Percentiles rank a stretch among this genome's conserved stretches.
Conservation (phyloP, 2,329 filamentous ascomycete species). For the Orbilia ellipsospora region DNA sequence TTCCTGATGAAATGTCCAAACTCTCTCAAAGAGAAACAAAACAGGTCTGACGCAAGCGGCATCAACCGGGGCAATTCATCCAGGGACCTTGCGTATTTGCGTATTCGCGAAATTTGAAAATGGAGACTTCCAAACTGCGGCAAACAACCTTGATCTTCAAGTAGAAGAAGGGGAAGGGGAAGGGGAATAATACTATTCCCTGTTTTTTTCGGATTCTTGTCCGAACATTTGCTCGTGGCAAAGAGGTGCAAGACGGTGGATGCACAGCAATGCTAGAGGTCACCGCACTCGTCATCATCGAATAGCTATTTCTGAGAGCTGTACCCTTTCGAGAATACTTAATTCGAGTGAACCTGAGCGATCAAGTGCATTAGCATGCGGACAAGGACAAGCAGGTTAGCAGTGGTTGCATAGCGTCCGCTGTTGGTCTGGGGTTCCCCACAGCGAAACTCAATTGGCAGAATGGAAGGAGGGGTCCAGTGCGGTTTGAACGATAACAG, state of each 20-base stretch:
- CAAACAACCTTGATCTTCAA: neutral
- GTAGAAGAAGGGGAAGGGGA: too few species aligned
- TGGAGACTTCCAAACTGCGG: too few species aligned
- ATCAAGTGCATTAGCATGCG: constrained; percentile 52
- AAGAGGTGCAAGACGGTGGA: constrained; percentile 28
- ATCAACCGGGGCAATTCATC: too few species aligned
- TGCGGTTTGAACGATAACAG: constrained; percentile 51
- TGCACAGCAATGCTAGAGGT: constrained; percentile 1
- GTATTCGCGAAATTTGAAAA: too few species aligned
- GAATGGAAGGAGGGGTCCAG: constrained; percentile 35
- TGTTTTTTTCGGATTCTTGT: constrained; percentile 10
- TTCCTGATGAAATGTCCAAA: constrained; percentile 24
- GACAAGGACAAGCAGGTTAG: constrained; percentile 52
- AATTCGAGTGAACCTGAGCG: constrained; percentile 33
- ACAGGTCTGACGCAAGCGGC: constrained; percentile 44
- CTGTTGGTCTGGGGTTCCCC: constrained; percentile 55
- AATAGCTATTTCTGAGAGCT: constrained; percentile 11
- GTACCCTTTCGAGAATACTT: constrained; percentile 30
- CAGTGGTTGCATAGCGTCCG: constrained; percentile 54
- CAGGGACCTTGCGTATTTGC: too few species aligned
- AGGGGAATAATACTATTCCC: neutral
- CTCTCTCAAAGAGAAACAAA: constrained; percentile 15
- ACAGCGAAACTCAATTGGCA: constrained; percentile 55
- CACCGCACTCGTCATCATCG: constrained; percentile 36
- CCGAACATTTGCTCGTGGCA: constrained; percentile 10